These are phyloP conservation scores for Aphanomyces euteiches DNA, from an alignment of 352 stramenopile species.

Conservation along the genomic window DNA sequence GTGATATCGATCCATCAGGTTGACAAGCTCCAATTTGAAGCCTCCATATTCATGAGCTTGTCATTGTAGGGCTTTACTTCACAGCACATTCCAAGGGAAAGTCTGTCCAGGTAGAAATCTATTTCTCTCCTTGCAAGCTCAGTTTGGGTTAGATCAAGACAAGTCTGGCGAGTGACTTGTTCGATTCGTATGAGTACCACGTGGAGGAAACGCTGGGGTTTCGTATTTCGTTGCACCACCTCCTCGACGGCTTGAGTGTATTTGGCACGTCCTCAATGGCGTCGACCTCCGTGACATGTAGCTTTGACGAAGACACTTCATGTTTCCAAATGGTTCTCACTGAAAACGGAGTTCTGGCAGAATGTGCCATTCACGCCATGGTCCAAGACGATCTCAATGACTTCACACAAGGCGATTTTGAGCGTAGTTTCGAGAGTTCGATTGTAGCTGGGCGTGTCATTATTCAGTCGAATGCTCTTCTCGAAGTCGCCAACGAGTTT, in stretches of 20 bases:
- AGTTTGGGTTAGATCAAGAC: conserved; percentile 58
- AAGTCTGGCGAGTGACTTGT: conserved; percentile 66
- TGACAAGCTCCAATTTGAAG: conserved; percentile 27
- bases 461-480: conserved; percentile 74
- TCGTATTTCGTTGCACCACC: conserved; percentile 58
- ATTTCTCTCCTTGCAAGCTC: too few relatives aligned
- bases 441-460: conserved; percentile 73
- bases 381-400: conserved; percentile 69
- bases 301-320: conserved; percentile 48
- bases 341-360: conserved; percentile 78
- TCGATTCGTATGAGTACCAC: conserved; percentile 60
- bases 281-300: conserved; percentile 73
- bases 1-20: conserved; percentile 59
- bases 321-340: conserved; percentile 26
- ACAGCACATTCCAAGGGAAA: conserved; percentile 80
- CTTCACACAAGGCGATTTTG: conserved; percentile 65
- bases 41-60: conserved; percentile 22
- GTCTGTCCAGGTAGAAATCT: conserved; percentile 48
- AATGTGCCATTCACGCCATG: conserved; percentile 77
- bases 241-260: conserved; percentile 79
- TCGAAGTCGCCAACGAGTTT: conserved; percentile 76
- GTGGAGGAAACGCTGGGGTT: conserved; percentile 51
- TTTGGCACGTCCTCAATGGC: conserved; percentile 59
- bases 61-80: conserved; percentile 37
- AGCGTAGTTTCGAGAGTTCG: conserved; percentile 71